A percentile compares a stretch with the other conserved stretches of the same genome.
Conservation (phyloP, 148 eudicot species). For the Hydrangea macrophylla region DNA sequence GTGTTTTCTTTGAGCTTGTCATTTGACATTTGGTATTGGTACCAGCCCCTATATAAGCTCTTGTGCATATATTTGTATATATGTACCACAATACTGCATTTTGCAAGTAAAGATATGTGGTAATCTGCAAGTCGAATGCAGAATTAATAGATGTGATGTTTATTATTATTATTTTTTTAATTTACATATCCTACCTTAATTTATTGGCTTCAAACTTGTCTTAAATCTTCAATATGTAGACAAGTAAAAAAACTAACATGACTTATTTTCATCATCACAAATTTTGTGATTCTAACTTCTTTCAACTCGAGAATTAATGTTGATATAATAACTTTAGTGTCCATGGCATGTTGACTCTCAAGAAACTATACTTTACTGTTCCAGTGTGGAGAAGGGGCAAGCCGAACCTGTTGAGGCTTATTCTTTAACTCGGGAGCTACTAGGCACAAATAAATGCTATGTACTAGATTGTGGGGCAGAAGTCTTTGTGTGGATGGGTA, state of each 20-base stretch:
- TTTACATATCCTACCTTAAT: not conserved
- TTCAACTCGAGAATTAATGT: not conserved
- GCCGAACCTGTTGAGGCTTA: conserved; percentile 54
- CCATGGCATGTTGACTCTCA: conserved; percentile 17
- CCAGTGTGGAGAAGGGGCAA: conserved; percentile 71
- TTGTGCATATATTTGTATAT: not conserved
- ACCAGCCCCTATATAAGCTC: not conserved
- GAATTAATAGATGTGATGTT: too few relatives aligned
- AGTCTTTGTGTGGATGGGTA: conserved; percentile 90
- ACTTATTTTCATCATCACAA: conserved; percentile 3
- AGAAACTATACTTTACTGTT: conserved; percentile 20
- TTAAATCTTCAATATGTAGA: not conserved
- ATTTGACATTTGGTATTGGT: not conserved
- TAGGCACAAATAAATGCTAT: conserved; percentile 71
- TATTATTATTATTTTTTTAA: not conserved
- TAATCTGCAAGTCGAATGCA: too few relatives aligned
- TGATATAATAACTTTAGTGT: not conserved
- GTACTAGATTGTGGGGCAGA: conserved; percentile 78
- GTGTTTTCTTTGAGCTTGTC: not conserved
- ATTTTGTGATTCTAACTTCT: not conserved
- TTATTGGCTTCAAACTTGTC: not conserved
- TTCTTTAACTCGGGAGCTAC: conserved; percentile 60
- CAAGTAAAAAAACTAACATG: conserved; percentile 1
- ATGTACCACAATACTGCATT: too few relatives aligned
- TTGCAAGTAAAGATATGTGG: too few relatives aligned